Conservation (phyloP, 106 monocot species). For the Phalaenopsis equestris region DNA sequence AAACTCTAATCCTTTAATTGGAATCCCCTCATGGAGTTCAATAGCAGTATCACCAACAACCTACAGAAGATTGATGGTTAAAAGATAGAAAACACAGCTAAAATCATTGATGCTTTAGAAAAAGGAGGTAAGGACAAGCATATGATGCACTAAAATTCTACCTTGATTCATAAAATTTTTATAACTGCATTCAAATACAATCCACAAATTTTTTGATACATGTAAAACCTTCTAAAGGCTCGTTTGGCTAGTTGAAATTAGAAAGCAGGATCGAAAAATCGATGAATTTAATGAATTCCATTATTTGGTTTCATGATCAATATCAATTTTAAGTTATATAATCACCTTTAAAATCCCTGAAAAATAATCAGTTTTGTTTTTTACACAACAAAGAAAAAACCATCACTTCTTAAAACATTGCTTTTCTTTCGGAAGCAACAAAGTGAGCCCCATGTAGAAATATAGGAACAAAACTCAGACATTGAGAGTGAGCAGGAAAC, state of each 20-base stretch:
- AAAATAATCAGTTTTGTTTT: too few species aligned
- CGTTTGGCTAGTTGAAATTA: background rate
- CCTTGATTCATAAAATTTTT: too few species aligned
- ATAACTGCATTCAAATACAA: background rate
- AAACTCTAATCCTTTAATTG: conserved; percentile 46
- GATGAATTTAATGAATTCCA: background rate
- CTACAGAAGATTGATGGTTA: conserved; percentile 18
- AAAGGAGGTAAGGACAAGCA: background rate
- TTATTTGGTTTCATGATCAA: background rate
- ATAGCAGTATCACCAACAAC: conserved; percentile 51
- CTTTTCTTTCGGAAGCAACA: too few species aligned
- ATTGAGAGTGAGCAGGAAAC: too few species aligned
- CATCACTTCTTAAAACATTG: too few species aligned
- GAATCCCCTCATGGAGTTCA: conserved; percentile 42
- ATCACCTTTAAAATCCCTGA: too few species aligned
- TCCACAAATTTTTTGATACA: background rate
- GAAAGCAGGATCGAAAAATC: background rate
- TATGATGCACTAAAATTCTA: background rate
- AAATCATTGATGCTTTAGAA: background rate
- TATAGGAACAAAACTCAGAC: too few species aligned
- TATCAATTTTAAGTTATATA: too few species aligned
- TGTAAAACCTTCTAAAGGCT: background rate
- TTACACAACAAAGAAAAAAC: too few species aligned
- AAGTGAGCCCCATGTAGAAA: too few species aligned
- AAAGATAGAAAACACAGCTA: background rate